Percentiles rank a stretch among this genome's conserved stretches.
Evolutionary conservation across 306 rosid species (phyloP).

Genomic region (Gastrolobium villosum): DNA sequence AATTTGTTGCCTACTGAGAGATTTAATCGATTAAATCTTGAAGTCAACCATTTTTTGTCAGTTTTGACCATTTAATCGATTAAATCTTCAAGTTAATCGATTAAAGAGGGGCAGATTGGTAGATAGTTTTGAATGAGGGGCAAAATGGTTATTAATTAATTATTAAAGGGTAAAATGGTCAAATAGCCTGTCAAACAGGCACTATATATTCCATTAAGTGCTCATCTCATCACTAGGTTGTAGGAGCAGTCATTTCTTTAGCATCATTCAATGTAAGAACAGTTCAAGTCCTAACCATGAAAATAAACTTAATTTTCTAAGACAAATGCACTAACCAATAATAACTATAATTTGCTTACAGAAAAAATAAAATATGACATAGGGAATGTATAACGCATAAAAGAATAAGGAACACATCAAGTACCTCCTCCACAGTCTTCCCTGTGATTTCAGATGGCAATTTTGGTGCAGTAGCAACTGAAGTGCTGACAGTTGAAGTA

Average conservation of each 20-base stretch:
- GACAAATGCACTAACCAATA: constrained; percentile 28
- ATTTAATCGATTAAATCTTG: too few species aligned
- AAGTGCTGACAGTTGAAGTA: constrained; percentile 68
- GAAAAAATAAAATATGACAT: constrained; percentile 19
- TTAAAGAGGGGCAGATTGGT: too few species aligned
- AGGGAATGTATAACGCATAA: background rate
- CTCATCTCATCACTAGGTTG: background rate
- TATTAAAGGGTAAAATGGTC: too few species aligned
- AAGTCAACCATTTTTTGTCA: too few species aligned
- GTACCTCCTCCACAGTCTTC: constrained; percentile 97
- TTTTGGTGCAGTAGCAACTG: constrained; percentile 69
- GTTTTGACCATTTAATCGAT: too few species aligned
- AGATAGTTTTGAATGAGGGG: too few species aligned
- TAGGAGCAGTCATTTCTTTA: constrained; percentile 1
- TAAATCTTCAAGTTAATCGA: too few species aligned
- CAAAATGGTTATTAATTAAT: too few species aligned
- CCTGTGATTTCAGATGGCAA: constrained; percentile 95
- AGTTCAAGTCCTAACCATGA: constrained; percentile 10
- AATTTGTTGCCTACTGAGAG: too few species aligned
- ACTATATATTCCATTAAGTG: background rate
- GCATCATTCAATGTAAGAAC: constrained; percentile 11
- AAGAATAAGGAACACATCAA: constrained; percentile 22
- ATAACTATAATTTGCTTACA: background rate
- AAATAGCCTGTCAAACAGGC: too few species aligned
- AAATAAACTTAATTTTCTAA: constrained; percentile 23